A percentile compares a stretch with the other conserved stretches of the same genome.
Conservation (phyloP, 2,329 filamentous ascomycete species). For the Colletotrichum tofieldiae region DNA sequence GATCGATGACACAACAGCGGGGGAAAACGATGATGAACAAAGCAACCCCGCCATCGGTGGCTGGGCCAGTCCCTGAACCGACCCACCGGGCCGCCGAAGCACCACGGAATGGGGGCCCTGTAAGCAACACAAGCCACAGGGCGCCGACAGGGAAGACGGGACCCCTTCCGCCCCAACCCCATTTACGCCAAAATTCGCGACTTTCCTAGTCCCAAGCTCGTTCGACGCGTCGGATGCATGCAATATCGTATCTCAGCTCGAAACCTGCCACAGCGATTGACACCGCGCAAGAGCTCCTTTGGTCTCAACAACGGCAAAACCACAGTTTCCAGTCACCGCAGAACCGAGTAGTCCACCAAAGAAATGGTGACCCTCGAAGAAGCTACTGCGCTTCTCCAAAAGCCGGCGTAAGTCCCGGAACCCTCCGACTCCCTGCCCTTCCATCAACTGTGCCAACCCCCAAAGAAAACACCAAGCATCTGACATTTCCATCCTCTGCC, state of each 20-base stretch:
- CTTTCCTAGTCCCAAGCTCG: constrained; percentile 9
- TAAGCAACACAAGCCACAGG: constrained; percentile 20
- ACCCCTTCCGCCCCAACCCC: constrained; percentile 19
- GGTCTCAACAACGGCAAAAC: not conserved
- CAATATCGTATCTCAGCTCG: constrained; percentile 34
- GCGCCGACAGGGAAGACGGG: not conserved
- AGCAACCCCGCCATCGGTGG: constrained; percentile 31
- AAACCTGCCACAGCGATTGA: constrained; percentile 15
- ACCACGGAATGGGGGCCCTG: not conserved
- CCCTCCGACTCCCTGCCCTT: not conserved
- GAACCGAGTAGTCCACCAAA: constrained; percentile 10
- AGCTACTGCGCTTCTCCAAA: constrained; percentile 62
- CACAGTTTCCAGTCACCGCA: not conserved
- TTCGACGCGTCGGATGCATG: constrained; percentile 40
- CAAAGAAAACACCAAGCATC: not conserved
- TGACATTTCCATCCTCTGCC: not conserved
- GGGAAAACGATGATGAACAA: not conserved
- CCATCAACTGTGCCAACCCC: not conserved
- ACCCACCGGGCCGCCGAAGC: constrained; percentile 25
- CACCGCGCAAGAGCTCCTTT: constrained; percentile 22
- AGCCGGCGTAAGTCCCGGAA: constrained; percentile 61
- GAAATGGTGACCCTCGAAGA: constrained; percentile 63
- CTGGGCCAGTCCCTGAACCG: constrained; percentile 22
- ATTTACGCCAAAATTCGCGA: constrained; percentile 57
- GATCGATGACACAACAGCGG: not conserved